Evolutionary conservation across 2,329 filamentous ascomycete species (phyloP).

Genomic region (Zymoseptoria ardabiliae): DNA sequence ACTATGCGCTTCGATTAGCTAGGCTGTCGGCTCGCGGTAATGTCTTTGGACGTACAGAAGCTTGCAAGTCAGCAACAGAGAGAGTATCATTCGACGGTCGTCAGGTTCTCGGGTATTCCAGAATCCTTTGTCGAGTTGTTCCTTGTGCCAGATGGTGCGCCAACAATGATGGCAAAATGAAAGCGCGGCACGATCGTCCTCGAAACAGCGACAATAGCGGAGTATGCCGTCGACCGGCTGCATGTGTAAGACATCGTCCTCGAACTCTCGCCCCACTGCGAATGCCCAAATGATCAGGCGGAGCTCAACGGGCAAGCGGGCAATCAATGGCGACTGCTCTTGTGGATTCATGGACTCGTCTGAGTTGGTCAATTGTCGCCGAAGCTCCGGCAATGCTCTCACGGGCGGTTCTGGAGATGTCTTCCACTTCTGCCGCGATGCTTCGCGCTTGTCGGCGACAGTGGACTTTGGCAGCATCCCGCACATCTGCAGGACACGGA

Average conservation of each 20-base stretch:
- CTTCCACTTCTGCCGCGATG: too few species aligned
- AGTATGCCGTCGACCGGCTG: slow-evolving; percentile 1
- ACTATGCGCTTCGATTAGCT: too few species aligned
- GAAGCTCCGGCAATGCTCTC: neutral
- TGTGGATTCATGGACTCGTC: too few species aligned
- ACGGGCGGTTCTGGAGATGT: neutral
- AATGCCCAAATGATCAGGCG: slow-evolving; percentile 5
- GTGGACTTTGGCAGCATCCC: neutral
- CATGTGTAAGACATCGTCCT: slow-evolving; percentile 5
- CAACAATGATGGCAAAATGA: slow-evolving; percentile 2
- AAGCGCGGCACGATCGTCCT: neutral
- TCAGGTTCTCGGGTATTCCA: neutral
- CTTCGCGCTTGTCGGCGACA: too few species aligned
- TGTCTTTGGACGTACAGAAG: too few species aligned
- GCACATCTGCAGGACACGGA: neutral
- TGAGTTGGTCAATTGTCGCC: neutral
- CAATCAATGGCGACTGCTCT: neutral
- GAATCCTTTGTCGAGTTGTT: neutral
- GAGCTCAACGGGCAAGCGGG: slow-evolving; percentile 2
- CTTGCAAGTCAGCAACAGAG: slow-evolving; percentile 1
- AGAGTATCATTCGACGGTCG: neutral
- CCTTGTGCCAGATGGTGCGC: neutral
- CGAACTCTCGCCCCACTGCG: neutral
- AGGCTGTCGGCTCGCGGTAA: too few species aligned
- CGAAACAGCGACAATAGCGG: slow-evolving; percentile 2